A percentile compares a stretch with the other conserved stretches of the same genome.
phyloP scores from a whole-genome alignment of 805 yeast species.

The Vanderwaltozyma tropicalis region DNA sequence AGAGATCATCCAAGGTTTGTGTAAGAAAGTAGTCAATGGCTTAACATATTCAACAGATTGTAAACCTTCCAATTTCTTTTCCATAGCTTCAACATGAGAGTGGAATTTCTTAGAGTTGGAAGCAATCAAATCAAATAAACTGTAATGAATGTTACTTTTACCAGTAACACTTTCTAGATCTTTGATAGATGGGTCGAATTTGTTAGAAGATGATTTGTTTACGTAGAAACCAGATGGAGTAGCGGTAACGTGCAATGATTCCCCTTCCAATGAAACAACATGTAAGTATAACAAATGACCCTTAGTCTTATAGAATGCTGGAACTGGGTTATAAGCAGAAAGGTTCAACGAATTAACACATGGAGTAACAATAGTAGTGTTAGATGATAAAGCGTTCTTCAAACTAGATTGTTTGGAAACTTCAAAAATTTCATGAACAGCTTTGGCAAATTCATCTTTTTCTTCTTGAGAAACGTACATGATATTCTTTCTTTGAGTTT shows the following conservation, averaged over 20 bases:
- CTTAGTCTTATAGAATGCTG: slow-evolving; percentile 44
- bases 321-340: slow-evolving; percentile 83
- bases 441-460: slow-evolving; percentile 15
- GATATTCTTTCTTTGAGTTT: slow-evolving; percentile 13
- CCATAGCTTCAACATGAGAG: slow-evolving; percentile 43
- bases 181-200: slow-evolving; percentile 57
- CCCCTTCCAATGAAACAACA: slow-evolving; percentile 71
- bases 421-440: slow-evolving; percentile 18
- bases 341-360: slow-evolving; percentile 50
- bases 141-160: slow-evolving; percentile 23
- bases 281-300: slow-evolving; percentile 79
- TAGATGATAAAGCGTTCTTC: slow-evolving; percentile 12
- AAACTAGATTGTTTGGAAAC: slow-evolving; percentile 10
- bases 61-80: slow-evolving; percentile 32
- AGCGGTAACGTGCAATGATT: slow-evolving; percentile 67
- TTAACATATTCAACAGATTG: slow-evolving; percentile 48
- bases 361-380: slow-evolving; percentile 23
- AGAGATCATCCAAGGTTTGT: slow-evolving; percentile 64
- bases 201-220: slow-evolving; percentile 53
- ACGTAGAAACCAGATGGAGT: slow-evolving; percentile 71
- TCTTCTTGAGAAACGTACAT: slow-evolving; percentile 24
- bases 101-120: slow-evolving; percentile 55
- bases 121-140: slow-evolving; percentile 51
- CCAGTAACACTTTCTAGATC: slow-evolving; percentile 11
- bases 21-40: slow-evolving; percentile 50